These are phyloP conservation scores for Solanum ossicruentum DNA, from an alignment of 257 asterid genomes.

Conservation along the genomic window DNA sequence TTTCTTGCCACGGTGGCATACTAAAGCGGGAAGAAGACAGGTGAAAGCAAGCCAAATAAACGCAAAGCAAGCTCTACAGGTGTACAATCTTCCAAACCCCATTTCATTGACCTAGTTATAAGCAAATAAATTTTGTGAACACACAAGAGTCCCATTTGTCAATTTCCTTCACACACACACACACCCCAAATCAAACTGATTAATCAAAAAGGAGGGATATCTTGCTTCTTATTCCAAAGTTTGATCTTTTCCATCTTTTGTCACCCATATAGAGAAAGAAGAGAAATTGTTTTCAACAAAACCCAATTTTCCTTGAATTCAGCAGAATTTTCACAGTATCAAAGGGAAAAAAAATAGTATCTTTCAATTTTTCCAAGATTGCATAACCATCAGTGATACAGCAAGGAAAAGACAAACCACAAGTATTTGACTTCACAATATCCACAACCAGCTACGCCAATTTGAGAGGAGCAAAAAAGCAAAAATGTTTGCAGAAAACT, in stretches of 20 bases:
- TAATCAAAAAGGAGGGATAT: not conserved
- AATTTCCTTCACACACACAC: not conserved
- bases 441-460: not conserved
- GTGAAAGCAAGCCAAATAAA: not conserved
- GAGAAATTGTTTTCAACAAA: not conserved
- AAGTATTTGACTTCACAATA: not conserved
- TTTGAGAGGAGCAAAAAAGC: not conserved
- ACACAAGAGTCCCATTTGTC: not conserved
- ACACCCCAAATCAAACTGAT: not conserved
- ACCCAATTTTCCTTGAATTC: not conserved
- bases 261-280: not conserved
- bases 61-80: not conserved
- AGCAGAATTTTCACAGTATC: not conserved
- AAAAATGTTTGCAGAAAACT: not conserved
- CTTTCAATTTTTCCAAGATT: not conserved
- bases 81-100: not conserved
- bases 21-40: not conserved
- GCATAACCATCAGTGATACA: not conserved
- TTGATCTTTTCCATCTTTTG: not conserved
- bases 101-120: not conserved
- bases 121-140: not conserved
- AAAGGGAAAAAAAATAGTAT: not conserved
- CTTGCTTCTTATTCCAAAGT: not conserved
- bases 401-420: not conserved
- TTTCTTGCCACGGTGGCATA: not conserved